A percentile compares a stretch with the other conserved stretches of the same genome.
Evolutionary conservation across 768 basidiomycete species (phyloP).

Genomic region (Hygrocybe punicea): DNA sequence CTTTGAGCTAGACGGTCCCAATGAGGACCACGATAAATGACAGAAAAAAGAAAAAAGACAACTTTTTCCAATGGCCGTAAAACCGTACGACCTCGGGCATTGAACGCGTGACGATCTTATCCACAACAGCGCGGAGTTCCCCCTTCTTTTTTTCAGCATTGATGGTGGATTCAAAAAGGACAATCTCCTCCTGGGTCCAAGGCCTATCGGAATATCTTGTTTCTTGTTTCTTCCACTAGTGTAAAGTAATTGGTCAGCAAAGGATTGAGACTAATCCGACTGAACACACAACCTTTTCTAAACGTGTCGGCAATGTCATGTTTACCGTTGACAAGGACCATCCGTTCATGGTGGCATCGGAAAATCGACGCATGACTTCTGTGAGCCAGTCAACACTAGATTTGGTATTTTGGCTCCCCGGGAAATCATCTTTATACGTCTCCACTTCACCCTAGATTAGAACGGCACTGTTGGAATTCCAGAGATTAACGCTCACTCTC

Average conservation of each 20-base stretch:
- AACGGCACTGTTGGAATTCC: conserved; percentile 4
- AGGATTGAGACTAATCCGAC: background rate
- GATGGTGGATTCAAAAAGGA: conserved; percentile 76
- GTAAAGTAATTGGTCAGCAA: background rate
- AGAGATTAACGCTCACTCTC: background rate
- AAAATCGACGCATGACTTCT: conserved; percentile 68
- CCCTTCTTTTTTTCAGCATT: conserved; percentile 47
- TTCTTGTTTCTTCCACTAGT: conserved; percentile 74
- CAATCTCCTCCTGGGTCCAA: conserved; percentile 67
- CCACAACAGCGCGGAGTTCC: conserved; percentile 73
- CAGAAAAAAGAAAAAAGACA: conserved; percentile 4
- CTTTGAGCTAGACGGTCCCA: conserved; percentile 44
- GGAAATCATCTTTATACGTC: conserved; percentile 55
- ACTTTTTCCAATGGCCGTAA: conserved; percentile 89
- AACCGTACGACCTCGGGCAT: conserved; percentile 79
- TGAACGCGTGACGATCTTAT: conserved; percentile 66
- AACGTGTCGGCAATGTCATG: conserved; percentile 54
- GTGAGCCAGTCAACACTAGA: conserved; percentile 78
- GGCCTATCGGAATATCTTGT: conserved; percentile 63
- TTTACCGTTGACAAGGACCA: conserved; percentile 58
- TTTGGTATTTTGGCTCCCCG: conserved; percentile 49
- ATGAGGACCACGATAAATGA: conserved; percentile 9
- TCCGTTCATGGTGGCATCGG: conserved; percentile 59
- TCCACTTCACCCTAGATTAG: conserved; percentile 49
- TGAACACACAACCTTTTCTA: conserved; percentile 55